These are phyloP conservation scores for Panaeolus papilionaceus DNA, from an alignment of 768 basidiomycete genomes.

Conservation along the genomic window DNA sequence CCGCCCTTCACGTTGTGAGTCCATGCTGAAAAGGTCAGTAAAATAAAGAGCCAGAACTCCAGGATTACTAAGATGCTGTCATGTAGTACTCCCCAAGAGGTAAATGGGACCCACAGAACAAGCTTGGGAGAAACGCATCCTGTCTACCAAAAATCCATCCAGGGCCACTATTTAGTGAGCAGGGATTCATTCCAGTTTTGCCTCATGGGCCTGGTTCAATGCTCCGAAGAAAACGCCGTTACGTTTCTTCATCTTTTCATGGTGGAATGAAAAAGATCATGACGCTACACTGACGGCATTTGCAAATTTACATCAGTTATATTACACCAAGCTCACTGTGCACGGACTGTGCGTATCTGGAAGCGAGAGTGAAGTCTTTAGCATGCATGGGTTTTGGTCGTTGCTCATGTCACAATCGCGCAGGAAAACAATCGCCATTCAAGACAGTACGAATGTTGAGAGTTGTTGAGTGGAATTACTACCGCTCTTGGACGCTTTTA, in stretches of 20 bases:
- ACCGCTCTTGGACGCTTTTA: too few relatives aligned
- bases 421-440: too few relatives aligned
- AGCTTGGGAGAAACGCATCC: neutral
- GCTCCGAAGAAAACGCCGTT: neutral
- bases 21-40: neutral
- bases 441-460: too few relatives aligned
- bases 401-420: too few relatives aligned
- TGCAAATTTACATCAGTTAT: neutral
- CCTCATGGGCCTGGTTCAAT: neutral
- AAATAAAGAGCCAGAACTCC: neutral
- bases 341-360: too few relatives aligned
- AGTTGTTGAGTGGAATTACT: too few relatives aligned
- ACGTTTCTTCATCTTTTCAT: neutral
- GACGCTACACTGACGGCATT: neutral
- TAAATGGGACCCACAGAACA: constrained; percentile 8
- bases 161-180: neutral
- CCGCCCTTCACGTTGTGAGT: neutral
- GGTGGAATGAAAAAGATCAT: neutral
- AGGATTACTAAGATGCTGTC: neutral
- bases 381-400: too few relatives aligned
- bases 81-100: neutral
- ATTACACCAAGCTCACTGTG: neutral
- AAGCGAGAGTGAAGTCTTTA: too few relatives aligned
- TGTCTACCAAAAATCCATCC: neutral
- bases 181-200: neutral